Percentiles rank a stretch among this genome's conserved stretches.
Conservation (phyloP, 352 stramenopile species). For the Pythium plurisporium region DNA sequence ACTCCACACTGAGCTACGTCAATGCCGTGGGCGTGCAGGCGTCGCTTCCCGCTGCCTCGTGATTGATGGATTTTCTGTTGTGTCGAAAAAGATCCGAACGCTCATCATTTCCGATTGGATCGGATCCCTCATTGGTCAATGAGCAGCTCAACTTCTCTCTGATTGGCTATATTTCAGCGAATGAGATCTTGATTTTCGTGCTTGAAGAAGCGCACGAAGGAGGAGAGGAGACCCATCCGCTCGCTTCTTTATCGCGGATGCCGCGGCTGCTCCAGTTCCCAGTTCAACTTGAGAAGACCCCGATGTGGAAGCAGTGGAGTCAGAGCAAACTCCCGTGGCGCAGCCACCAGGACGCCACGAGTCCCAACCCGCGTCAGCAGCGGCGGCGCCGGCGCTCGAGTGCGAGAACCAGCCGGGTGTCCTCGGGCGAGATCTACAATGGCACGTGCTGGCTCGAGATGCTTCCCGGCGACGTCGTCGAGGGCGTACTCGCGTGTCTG, state of each 20-base stretch:
- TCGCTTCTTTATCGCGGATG: background rate
- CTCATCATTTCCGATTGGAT: too few species aligned
- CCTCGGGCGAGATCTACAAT: background rate
- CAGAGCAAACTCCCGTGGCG: slow-evolving; percentile 1
- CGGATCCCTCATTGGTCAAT: too few species aligned
- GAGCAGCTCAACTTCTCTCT: background rate
- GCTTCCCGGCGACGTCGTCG: background rate
- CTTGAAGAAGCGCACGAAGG: slow-evolving; percentile 11
- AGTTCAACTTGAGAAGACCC: too few species aligned
- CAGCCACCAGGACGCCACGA: background rate
- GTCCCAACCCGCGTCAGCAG: background rate
- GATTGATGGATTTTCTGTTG: too few species aligned
- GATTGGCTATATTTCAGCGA: slow-evolving; percentile 4
- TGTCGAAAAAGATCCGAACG: too few species aligned
- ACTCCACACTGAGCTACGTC: too few species aligned
- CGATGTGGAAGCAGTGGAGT: slow-evolving; percentile 16
- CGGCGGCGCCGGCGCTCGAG: slow-evolving; percentile 4
- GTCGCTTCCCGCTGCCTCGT: too few species aligned
- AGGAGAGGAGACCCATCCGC: background rate
- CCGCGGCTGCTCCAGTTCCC: background rate
- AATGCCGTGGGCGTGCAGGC: too few species aligned
- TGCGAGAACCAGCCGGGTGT: background rate
- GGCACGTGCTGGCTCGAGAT: slow-evolving; percentile 1
- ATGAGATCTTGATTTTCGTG: background rate
- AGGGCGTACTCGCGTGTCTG: slow-evolving; percentile 1